Evolutionary conservation across 257 asterid genomes (phyloP).

Genomic region (Solanum paucissectum): DNA sequence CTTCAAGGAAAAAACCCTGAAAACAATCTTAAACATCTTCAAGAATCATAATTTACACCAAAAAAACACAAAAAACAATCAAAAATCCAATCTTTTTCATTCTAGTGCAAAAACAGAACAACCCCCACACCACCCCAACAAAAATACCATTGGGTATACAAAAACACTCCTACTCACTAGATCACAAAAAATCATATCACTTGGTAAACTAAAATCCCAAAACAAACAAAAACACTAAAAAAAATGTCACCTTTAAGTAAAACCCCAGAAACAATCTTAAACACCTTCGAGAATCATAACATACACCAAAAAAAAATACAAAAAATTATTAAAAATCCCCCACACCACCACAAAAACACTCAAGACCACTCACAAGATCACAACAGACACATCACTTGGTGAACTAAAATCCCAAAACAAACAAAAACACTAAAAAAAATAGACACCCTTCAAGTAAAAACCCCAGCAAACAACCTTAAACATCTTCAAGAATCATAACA

Average conservation of each 20-base stretch:
- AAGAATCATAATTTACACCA: not conserved
- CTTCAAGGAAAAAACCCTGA: not conserved
- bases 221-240: not conserved
- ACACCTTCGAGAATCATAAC: not conserved
- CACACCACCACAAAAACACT: not conserved
- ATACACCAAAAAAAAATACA: not conserved
- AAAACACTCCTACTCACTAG: not conserved
- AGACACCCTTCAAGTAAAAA: not conserved
- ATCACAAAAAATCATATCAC: not conserved
- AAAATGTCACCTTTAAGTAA: not conserved
- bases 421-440: not conserved
- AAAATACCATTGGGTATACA: not conserved
- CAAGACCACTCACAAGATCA: not conserved
- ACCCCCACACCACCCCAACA: not conserved
- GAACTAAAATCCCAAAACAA: not conserved
- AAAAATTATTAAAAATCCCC: not conserved
- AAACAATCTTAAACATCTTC: not conserved
- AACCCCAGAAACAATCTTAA: not conserved
- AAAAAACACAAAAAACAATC: not conserved
- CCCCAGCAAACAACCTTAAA: not conserved
- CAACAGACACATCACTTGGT: not conserved
- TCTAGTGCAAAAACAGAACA: not conserved
- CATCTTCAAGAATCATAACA: not conserved
- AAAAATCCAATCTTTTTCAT: not conserved
- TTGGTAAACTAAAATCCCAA: not conserved